A percentile compares a stretch with the other conserved stretches of the same genome.
phyloP scores from a whole-genome alignment of 177 flowering plant species.

The Vitis hybrid region DNA sequence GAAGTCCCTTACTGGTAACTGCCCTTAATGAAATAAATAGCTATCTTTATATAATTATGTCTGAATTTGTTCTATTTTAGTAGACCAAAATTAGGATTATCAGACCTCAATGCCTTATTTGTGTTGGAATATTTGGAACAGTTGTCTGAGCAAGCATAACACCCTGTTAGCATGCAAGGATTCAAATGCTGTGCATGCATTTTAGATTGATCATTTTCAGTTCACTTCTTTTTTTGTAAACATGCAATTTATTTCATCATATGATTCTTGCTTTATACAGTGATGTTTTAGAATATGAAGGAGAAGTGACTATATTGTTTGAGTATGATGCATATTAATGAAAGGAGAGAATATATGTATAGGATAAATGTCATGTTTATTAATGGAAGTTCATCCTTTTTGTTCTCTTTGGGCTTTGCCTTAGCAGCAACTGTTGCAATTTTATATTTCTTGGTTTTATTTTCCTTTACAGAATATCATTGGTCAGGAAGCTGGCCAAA shows the following conservation, averaged over 20 bases:
- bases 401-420: background rate
- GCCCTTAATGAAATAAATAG: too few relatives aligned
- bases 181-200: too few relatives aligned
- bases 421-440: background rate
- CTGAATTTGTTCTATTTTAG: too few relatives aligned
- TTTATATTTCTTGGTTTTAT: slow-evolving; percentile 3
- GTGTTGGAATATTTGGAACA: too few relatives aligned
- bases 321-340: background rate
- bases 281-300: background rate
- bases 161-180: too few relatives aligned
- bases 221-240: too few relatives aligned
- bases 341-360: background rate
- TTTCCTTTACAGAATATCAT: slow-evolving; percentile 68
- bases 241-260: background rate
- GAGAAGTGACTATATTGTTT: slow-evolving; percentile 1
- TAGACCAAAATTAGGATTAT: too few relatives aligned
- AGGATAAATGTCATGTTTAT: background rate
- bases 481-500: slow-evolving; percentile 75
- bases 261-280: background rate
- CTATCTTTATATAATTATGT: too few relatives aligned
- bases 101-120: too few relatives aligned
- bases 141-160: too few relatives aligned
- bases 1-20: too few relatives aligned
- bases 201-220: too few relatives aligned
- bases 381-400: background rate